Percentiles rank a stretch among this genome's conserved stretches.
Conservation (phyloP, 805 yeast species). For the Zygotorulaspora florentina region DNA sequence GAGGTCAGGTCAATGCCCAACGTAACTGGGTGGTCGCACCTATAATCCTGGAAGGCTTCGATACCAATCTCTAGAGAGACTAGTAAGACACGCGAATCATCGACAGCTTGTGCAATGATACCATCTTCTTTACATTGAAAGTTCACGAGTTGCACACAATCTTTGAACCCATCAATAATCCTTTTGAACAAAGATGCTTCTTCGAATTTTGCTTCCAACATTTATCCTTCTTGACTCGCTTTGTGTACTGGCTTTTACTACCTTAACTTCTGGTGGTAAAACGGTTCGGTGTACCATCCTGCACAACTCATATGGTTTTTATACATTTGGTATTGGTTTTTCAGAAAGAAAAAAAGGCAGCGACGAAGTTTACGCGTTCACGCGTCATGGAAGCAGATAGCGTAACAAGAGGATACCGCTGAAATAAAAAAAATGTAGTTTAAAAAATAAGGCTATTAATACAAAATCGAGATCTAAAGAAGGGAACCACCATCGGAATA, state of each 20-base stretch:
- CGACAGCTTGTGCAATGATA: conserved; percentile 94
- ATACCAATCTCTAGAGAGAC: conserved; percentile 84
- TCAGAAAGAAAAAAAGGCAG: not conserved
- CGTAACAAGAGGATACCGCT: not conserved
- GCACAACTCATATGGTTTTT: not conserved
- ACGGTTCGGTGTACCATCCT: not conserved
- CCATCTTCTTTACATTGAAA: conserved; percentile 96
- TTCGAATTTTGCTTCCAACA: conserved; percentile 97
- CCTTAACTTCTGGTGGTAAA: not conserved
- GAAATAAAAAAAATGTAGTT: not conserved
- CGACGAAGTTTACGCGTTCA: not conserved
- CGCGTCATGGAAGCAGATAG: not conserved
- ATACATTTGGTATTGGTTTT: not conserved
- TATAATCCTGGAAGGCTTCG: conserved; percentile 83
- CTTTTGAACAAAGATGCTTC: conserved; percentile 89
- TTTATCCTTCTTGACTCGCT: conserved; percentile 30
- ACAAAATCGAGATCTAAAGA: not conserved
- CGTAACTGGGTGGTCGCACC: conserved; percentile 92
- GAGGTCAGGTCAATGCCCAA: conserved; percentile 87
- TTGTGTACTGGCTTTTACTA: not conserved
- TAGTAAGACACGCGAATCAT: conserved; percentile 90
- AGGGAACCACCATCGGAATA: not conserved
- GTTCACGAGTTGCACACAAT: conserved; percentile 91
- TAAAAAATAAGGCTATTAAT: not conserved
- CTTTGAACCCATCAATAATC: conserved; percentile 90